Evolutionary conservation across 2,329 filamentous ascomycete species (phyloP), one percentile per base, ranked within the genome.

Genomic region (Cladosporium sphaerospermum): DNA sequence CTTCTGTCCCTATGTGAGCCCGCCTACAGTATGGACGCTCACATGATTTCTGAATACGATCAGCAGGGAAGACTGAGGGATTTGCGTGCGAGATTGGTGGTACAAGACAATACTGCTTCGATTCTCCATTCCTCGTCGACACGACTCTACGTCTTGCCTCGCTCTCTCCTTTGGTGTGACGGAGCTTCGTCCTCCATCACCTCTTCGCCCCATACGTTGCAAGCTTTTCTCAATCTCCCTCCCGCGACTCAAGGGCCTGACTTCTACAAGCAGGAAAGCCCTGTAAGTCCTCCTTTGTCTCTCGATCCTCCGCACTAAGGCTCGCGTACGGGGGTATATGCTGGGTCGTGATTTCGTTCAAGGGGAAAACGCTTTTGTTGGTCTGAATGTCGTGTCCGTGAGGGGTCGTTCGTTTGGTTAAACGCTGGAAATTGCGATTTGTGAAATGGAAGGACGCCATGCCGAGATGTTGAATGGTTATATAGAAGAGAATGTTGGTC

Each of bases 381-480:
- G 57, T 58, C 53, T 56, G 53, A 43, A 61, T 61, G 55, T 50
- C 61, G 60, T 59, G 55, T 57, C 61, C 61, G 57, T 64, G 59
- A 61, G 59, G 49, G 57, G 57, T 61, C 59, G 59, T 63, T 59
- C 11, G 42, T 44, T 51, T 31, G 16, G 32, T 16, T 14, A 44
- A 28, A 51, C 48, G 48, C 48, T 51, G 40, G 40, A 41, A 44
- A 34, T 51, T 11, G 48, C 48, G 48, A 51, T 44, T 51, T 43
- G 19, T 34, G 33, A 34, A 51, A 51, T 51, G 48, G 34, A 44
- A 51, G 48, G 48, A 51, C 48, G 48, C 48, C 48, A 51, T 51
- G 48, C 48, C 48, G 48, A 44, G 44, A 51, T 51, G 48, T 51
- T 51, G 48, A 51, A 51, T 51, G 48, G 48, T 51, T 51, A 51